phyloP scores from a whole-genome alignment of 176 grass and related monocot genomes.

The Musa itinerans region DNA sequence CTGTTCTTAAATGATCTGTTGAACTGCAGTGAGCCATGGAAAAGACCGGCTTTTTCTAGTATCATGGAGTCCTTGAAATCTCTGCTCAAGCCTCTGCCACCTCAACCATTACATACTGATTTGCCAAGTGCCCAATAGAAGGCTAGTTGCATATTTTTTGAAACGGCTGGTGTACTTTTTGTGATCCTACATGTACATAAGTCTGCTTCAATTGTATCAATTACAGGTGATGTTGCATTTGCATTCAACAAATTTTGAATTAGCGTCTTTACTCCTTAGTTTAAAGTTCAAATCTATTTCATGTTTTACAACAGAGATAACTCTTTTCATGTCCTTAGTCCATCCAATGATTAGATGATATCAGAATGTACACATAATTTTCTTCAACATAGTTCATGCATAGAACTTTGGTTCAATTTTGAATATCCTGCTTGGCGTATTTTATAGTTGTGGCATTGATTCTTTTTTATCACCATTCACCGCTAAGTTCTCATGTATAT shows the following conservation, averaged over 20 bases:
- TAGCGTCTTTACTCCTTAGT: not conserved
- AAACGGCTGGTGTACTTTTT: not conserved
- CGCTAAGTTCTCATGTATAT: not conserved
- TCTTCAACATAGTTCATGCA: not conserved
- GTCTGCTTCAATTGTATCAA: not conserved
- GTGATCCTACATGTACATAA: not conserved
- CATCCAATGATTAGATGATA: not conserved
- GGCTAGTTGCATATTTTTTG: not conserved
- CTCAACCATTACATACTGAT: conserved; percentile 15
- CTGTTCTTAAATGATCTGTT: conserved; percentile 7
- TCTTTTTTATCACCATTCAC: not conserved
- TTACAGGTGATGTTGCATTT: not conserved
- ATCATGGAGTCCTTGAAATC: conserved; percentile 70
- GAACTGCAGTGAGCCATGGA: conserved; percentile 53
- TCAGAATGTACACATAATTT: not conserved
- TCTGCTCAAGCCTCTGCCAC: conserved; percentile 39
- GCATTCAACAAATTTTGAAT: not conserved
- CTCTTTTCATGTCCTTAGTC: not conserved
- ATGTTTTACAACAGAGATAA: not conserved
- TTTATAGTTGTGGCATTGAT: not conserved
- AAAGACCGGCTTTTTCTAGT: conserved; percentile 60
- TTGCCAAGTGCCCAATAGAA: not conserved
- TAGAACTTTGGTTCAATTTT: not conserved
- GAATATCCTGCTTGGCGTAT: not conserved
- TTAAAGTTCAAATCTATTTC: not conserved